Base-by-base conservation (phyloP, 2,329 filamentous ascomycete genomes). In the Fusarium sp. region DNA sequence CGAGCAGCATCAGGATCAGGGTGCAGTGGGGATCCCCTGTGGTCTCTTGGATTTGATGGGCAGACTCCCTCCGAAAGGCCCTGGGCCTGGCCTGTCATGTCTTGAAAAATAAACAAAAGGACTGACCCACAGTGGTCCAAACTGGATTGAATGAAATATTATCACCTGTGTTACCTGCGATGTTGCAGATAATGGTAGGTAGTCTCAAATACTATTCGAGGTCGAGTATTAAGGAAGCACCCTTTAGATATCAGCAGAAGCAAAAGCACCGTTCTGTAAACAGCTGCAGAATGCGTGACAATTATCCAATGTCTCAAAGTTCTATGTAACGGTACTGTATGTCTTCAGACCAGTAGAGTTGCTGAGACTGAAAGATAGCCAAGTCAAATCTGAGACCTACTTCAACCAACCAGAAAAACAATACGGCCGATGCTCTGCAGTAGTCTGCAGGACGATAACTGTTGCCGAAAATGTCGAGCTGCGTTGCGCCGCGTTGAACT, bases 381-480 rank as follows among this genome's bases (percentile, higher is more conserved):
- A 66, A 68, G 59, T 58, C 55, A 65, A 65, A 66, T 50, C 42
- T 59, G 51, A 50, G 62, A 63, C 62, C 51, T 51, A 37, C 60
- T 59, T 20, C 42, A 54, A 49, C 55, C 46, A 66, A 66, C 55
- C 50, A 66, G 63, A 55, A 55, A 63, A 66, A 61, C 54, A 53
- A 49, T 50, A 43, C 63, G 66, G 51, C 64, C 66, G 64, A 74
- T 72, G 57, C 58, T 72, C 57, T 71, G 61, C 65, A 66, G 68
- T 68, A 75, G 66, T 63, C 53, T 73, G 68, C 59, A 67, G 59
- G 69, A 56, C 37, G 55, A 67, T 62, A 63, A 69, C 51, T 66
- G 72, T 69, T 75, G 64, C 75, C 75, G 46, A 60, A 77, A 76
- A 48, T 59, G 75, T 77, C 74, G 75, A 77, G 68, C 62, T 77